A percentile compares a stretch with the other conserved stretches of the same genome.
phyloP scores from a whole-genome alignment of 306 rosid genomes.

The Prinsepia uniflora region DNA sequence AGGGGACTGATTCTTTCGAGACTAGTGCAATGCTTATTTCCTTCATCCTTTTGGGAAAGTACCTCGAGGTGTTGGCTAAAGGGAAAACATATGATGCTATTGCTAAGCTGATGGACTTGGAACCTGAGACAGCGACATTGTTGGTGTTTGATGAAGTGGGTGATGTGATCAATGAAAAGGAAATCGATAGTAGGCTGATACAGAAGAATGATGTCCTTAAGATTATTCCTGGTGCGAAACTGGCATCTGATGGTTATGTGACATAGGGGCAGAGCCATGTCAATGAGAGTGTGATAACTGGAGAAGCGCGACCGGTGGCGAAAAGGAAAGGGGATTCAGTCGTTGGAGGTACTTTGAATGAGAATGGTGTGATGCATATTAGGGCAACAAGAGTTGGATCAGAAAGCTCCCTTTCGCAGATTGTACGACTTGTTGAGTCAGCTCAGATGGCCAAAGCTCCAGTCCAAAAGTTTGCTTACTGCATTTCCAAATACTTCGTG shows the following conservation, averaged over 20 bases:
- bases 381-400: slow-evolving; percentile 69
- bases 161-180: slow-evolving; percentile 39
- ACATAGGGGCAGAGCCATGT: slow-evolving; percentile 63
- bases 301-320: slow-evolving; percentile 59
- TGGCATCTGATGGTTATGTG: slow-evolving; percentile 58
- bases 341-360: slow-evolving; percentile 67
- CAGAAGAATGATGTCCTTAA: slow-evolving; percentile 59
- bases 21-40: slow-evolving; percentile 70
- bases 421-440: slow-evolving; percentile 68
- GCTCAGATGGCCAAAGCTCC: slow-evolving; percentile 85
- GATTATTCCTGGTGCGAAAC: slow-evolving; percentile 58
- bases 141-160: slow-evolving; percentile 40
- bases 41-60: slow-evolving; percentile 62
- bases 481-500: slow-evolving; percentile 63
- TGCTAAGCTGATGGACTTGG: slow-evolving; percentile 65
- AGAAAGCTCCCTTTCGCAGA: slow-evolving; percentile 63
- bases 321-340: slow-evolving; percentile 56
- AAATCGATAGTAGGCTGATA: slow-evolving; percentile 55
- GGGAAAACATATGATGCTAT: slow-evolving; percentile 67
- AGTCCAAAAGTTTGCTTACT: slow-evolving; percentile 61
- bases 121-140: slow-evolving; percentile 57
- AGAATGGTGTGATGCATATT: slow-evolving; percentile 61
- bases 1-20: slow-evolving; percentile 66
- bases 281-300: slow-evolving; percentile 75
- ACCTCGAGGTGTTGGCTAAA: slow-evolving; percentile 66